These are phyloP conservation scores for Posidonia oceanica DNA, from an alignment of 116 monocot species.

Conservation along the genomic window DNA sequence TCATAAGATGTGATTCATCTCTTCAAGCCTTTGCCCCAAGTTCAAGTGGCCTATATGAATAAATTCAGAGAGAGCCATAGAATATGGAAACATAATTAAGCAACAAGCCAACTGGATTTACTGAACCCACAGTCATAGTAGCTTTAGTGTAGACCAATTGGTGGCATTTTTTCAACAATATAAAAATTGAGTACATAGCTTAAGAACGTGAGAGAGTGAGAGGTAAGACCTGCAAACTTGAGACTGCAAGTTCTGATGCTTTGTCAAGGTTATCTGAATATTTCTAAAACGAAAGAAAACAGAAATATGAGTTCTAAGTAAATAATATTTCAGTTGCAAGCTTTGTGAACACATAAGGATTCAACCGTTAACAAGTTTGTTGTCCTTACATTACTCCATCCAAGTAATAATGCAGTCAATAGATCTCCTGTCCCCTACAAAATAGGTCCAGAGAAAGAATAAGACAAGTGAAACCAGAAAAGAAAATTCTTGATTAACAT, in stretches of 20 bases:
- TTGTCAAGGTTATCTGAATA: slow-evolving; percentile 79
- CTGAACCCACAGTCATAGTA: no score
- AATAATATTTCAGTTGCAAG: neutral
- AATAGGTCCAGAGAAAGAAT: neutral
- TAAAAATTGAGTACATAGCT: no score
- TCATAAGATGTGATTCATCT: no score
- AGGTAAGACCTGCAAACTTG: slow-evolving; percentile 76
- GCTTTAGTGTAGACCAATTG: no score
- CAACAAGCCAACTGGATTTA: no score
- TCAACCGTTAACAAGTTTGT: neutral
- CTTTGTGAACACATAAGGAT: neutral
- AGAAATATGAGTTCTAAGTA: neutral
- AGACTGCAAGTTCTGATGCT: slow-evolving; percentile 96
- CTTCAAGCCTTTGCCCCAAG: no score
- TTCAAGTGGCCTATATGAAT: no score
- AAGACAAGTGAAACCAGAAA: neutral
- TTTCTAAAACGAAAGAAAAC: slow-evolving; percentile 38
- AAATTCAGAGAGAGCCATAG: no score
- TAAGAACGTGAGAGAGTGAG: no score
- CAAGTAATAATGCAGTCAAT: slow-evolving; percentile 76
- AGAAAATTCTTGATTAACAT: no score
- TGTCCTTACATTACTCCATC: slow-evolving; percentile 95
- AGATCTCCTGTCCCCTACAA: slow-evolving; percentile 94
- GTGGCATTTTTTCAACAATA: no score
- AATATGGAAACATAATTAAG: no score